phyloP scores from a whole-genome alignment of 2,329 filamentous ascomycete species.

The Volutella citrinella region DNA sequence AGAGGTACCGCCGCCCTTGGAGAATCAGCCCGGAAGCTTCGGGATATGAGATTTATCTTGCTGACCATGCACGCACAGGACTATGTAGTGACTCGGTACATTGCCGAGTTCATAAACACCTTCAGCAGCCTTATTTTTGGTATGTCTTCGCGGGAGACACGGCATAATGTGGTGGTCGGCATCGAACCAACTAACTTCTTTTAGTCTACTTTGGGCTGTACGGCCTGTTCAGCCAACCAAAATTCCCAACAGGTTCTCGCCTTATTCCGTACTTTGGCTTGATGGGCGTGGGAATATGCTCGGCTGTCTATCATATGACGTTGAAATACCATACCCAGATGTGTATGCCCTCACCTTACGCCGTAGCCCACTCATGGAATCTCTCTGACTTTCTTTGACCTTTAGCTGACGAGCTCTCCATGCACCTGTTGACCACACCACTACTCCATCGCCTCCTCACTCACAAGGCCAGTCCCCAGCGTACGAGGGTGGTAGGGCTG shows the following conservation, averaged over 20 bases:
- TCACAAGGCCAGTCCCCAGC: conserved; percentile 26
- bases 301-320: conserved; percentile 32
- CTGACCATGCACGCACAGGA: conserved; percentile 17
- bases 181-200: conserved; percentile 1
- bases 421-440: conserved; percentile 41
- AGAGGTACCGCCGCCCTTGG: conserved; percentile 19
- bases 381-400: not conserved
- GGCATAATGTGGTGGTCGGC: too few species aligned
- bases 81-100: conserved; percentile 40
- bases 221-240: conserved; percentile 26
- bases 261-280: conserved; percentile 36
- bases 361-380: too few species aligned
- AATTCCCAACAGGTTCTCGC: conserved; percentile 21
- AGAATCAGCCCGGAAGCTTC: not conserved
- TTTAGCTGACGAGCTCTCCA: conserved; percentile 37
- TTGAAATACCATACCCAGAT: conserved; percentile 34
- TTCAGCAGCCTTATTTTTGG: conserved; percentile 38
- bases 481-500: conserved; percentile 20
- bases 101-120: conserved; percentile 45
- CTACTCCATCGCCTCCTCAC: conserved; percentile 39
- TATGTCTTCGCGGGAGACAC: conserved; percentile 4
- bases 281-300: conserved; percentile 33
- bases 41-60: conserved; percentile 2
- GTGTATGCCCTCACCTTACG: conserved; percentile 28
- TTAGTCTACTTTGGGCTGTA: conserved; percentile 37